Evolutionary conservation across 2,329 filamentous ascomycete species (phyloP), one percentile per base, ranked within the genome.

Genomic region (Neofusicoccum parvum): DNA sequence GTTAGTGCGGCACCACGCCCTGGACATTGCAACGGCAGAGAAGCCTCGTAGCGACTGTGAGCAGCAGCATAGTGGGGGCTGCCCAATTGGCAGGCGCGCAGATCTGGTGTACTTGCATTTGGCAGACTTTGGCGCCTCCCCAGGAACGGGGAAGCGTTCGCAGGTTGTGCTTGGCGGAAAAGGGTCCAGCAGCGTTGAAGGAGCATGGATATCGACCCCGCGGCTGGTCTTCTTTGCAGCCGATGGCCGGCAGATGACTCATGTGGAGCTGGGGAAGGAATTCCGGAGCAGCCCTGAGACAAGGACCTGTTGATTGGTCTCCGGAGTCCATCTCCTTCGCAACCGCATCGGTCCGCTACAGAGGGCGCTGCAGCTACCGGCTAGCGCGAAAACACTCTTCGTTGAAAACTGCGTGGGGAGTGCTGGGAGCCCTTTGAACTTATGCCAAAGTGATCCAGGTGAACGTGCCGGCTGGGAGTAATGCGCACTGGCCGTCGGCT

Each of bases 161-260:
- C 37, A 23, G 23, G 12, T 32, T 14, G 20, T 5, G 11, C 10
- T n/a, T 9, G 11, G 34, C 17, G n/a, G 27, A 32, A 17, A 54
- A 23, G 39, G 39, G 39, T 23, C 37, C 23, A 23, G 12, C 53
- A n/a, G 53, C 53, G 37, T 17, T 15, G 39, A 7, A 45, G 27
- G 34, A 32, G 53, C 53, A 56, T 43, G 36, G 36, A n/a, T 34
- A 17, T 41, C 54, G 20, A 32, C 39, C 53, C 53, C 53, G 53
- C 53, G 53, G 37, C 53, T 41, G 15, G 37, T n/a, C 37, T 39
- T 45, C 14, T 45, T 45, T 45, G 36, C 53, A 58, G 53, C 53
- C 53, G 51, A 54, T n/a, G 36, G 11, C 34, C 36, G 36, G 17
- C 36, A 27, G 53, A 59, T 59, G 54, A 59, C 17, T 59, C 54